Evolutionary conservation across 2,329 filamentous ascomycete genomes (phyloP), one percentile per base, ranked within the genome.

Genomic region (Tolypocladium cylindrosporum): DNA sequence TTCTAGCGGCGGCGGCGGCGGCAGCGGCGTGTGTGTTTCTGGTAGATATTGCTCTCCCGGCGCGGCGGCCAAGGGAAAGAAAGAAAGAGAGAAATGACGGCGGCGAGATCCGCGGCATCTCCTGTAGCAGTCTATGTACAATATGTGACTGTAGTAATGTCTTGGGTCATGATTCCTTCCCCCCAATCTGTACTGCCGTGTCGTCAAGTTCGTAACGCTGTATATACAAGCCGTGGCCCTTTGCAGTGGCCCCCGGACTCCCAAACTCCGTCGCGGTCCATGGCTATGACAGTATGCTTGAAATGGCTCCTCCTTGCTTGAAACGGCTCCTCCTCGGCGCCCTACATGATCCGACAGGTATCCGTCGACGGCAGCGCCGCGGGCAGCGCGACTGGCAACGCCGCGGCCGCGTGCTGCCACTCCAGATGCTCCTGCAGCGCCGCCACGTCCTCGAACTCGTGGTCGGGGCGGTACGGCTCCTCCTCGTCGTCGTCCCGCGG

Each of bases 371-470:
- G 68, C 41, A 73, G 54, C 39, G 69, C 61, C 13, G 67, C 58
- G 13, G 67, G 68, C 45, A 71, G 69, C 58, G 76, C 63, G 3
- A 65, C 64, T 9, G 75, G 74, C 57, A 74, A 66, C 41, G 72
- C 68, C 11, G 73, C 64, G 1, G 74, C 70, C 8, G 74, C 75
- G 61, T 85, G 82, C 61, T 77, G 73, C 82, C 82, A 85, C 62
- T 79, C 79, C 36, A 85, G 71, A 62, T 85, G 82, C 59, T 78
- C 77, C 66, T 78, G 77, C 42, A 84, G 77, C 19, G 72, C 72
- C 19, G 67, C 69, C 51, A 85, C 66, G 61, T 76, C 74, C 50
- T 76, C 75, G 63, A 83, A 82, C 57, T 79, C 79, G 57, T 80
- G 75, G 61, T 75, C 75, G 19, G 78, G 79, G 36, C 71, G 73